phyloP scores from a whole-genome alignment of 805 yeast species.

The Ogataea henricii region DNA sequence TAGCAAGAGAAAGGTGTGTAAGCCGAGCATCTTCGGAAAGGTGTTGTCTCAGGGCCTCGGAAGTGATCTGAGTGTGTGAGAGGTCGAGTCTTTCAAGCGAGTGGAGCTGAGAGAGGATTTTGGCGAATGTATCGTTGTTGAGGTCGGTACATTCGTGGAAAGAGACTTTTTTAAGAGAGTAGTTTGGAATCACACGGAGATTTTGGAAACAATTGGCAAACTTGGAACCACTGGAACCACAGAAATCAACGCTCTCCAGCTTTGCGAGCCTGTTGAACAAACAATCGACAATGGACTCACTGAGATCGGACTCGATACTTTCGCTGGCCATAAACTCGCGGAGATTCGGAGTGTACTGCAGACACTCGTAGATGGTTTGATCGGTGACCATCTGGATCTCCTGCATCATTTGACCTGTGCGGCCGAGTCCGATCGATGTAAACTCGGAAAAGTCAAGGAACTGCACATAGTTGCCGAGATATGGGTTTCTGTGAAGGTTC shows the following conservation, averaged over 20 bases:
- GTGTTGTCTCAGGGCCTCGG: constrained; percentile 51
- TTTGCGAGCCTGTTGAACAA: constrained; percentile 56
- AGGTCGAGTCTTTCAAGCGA: constrained; percentile 70
- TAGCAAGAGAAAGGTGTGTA: constrained; percentile 71
- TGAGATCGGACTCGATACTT: constrained; percentile 81
- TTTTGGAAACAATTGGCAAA: constrained; percentile 62
- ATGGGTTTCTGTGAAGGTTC: constrained; percentile 48
- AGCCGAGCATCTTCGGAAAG: constrained; percentile 60
- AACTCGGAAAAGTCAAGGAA: constrained; percentile 85
- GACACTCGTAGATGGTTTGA: constrained; percentile 64
- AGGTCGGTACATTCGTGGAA: constrained; percentile 88
- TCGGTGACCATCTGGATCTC: constrained; percentile 90
- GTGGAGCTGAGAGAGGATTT: constrained; percentile 57
- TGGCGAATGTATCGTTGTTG: constrained; percentile 54
- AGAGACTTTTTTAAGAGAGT: constrained; percentile 52
- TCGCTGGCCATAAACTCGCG: constrained; percentile 83
- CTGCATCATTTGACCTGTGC: constrained; percentile 86
- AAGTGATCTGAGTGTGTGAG: constrained; percentile 76
- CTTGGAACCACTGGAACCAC: constrained; percentile 74
- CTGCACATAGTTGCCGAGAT: constrained; percentile 63
- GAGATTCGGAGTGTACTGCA: constrained; percentile 64
- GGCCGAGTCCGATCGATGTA: constrained; percentile 85
- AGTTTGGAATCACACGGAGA: constrained; percentile 34
- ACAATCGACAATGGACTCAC: constrained; percentile 52
- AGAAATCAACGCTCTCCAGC: constrained; percentile 76